A percentile compares a stretch with the other conserved stretches of the same genome.
Conservation (phyloP, 1,284 basidiomycete species). For the Somion occarium region DNA sequence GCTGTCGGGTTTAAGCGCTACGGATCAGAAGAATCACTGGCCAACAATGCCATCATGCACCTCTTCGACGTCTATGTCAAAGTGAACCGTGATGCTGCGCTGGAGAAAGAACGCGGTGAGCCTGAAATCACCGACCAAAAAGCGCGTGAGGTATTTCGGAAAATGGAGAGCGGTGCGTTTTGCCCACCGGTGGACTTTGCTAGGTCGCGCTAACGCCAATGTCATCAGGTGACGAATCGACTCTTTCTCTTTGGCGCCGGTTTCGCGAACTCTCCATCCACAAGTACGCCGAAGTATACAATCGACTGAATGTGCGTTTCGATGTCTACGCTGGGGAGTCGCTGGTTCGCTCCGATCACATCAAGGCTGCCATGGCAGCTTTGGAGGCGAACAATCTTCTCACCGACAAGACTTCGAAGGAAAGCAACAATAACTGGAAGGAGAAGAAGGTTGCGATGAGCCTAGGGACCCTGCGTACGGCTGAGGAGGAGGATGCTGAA, state of each 20-base stretch:
- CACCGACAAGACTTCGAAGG: too few relatives aligned
- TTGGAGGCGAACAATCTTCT: too few relatives aligned
- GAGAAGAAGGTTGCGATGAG: too few relatives aligned
- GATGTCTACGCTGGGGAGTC: background rate
- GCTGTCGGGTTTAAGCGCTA: background rate
- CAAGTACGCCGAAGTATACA: background rate
- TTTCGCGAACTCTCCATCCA: background rate
- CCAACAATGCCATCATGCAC: background rate
- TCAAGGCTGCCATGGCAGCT: too few relatives aligned
- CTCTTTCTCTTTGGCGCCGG: background rate
- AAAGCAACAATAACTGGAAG: too few relatives aligned
- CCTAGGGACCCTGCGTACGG: too few relatives aligned
- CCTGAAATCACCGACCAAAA: background rate
- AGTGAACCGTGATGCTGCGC: background rate
- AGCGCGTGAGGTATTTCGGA: background rate
- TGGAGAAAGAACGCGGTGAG: background rate
- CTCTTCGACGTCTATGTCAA: background rate
- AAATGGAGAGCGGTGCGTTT: background rate
- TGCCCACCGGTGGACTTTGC: too few relatives aligned
- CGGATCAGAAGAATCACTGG: background rate
- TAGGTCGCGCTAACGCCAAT: too few relatives aligned
- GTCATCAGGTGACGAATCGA: background rate
- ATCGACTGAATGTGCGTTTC: background rate
- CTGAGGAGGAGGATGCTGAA: too few relatives aligned
- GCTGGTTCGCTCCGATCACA: too few relatives aligned